Base-by-base conservation (phyloP, 805 yeast genomes). In the Myxozyma nipponensis region DNA sequence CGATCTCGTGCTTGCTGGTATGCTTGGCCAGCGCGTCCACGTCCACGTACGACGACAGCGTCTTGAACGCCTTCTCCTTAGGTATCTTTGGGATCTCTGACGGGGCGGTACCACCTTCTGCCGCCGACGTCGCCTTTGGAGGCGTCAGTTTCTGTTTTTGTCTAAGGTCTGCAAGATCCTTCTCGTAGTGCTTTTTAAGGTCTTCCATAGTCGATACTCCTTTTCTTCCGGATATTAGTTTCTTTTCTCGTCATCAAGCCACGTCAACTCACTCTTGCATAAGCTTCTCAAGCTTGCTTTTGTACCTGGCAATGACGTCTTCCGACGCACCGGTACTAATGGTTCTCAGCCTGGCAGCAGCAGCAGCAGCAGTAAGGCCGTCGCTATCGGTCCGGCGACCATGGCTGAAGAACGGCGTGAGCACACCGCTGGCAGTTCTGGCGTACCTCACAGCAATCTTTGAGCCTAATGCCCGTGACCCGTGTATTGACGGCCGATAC, bases 41-140 rank as follows among this genome's bases (percentile, higher is more conserved):
- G 48, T 86, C 89, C 37, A 93, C 66, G 66, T 73, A 91, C 0
- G 90, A 79, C 40, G 76, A 73, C 46, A 93, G 71, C 0, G 86
- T 81, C 68, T 88, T 88, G 69, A 76, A 76, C n/a, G 54, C 42
- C 66, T 54, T 71, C 46, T 65, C 66, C 10, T 66, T 64, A 5
- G 65, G 64, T 3, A 76, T 66, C 57, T 57, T 53, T 54, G 57
- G 64, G 42, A 62, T 45, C 57, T 50, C 50, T 54, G 55, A 54
- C 59, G 15, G 22, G 10, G 23, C 23, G 47, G 61, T n/a, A 22
- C 30, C 36, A n/a, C 15, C 22, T 42, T 40, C 17, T 32, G 39
- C 26, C n/a, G 30, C 35, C n/a, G 5, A 5, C 15, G 13, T 15
- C 15, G 25, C 34, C 19, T 43, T 57, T 22, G 61, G 26, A 1